Evolutionary conservation across 2,329 filamentous ascomycete species (phyloP), one percentile per base, ranked within the genome.

Genomic region (Colletotrichum acutatum): DNA sequence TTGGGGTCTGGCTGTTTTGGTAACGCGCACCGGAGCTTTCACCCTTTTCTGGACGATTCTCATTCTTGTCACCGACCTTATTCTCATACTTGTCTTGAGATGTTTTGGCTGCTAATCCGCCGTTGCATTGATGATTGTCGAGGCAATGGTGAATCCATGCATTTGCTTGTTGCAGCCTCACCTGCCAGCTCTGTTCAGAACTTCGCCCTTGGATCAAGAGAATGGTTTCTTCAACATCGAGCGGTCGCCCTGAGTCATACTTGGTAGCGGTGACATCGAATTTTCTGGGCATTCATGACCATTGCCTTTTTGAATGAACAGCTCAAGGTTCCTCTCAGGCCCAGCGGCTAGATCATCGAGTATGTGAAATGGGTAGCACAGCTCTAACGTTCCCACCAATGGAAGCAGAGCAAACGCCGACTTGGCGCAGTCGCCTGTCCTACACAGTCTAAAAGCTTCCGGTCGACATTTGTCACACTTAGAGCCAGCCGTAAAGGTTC

Each of bases 341-440:
- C 64, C 54, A 19, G 52, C 54, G 6, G 64, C 54, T 3, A 59
- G 16, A 11, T 66, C 64, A 6, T 66, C 64, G 12, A 59, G 37
- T 11, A 52, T 52, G 8, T 19, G 64, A n/a, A 52, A 66, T 2
- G 37, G 64, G 26, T 66, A 66, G 34, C 64, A 66, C n/a, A 66
- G 19, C 37, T 52, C 54, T 5, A 26, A 14, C 4, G 24, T 66
- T 4, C 26, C 19, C 8, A 26, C 26, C 5, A 66, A 7, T 32
- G 6, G 37, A 8, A 66, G 54, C 1, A 66, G 24, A 22, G 64
- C 64, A 5, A 66, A 66, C 5, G 64, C 64, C 1, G 64, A 59
- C 4, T 56, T 11, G 32, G 64, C 37, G 24, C 54, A 66, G 3
- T 52, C 64, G 7, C 34, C 54, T n/a, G 32, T 28, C 19, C 54